Percentiles rank a stretch among this genome's conserved stretches.
These are phyloP conservation scores for Chaetomiaceae sp. DNA, from an alignment of 2,329 filamentous ascomycete genomes.

Conservation along the genomic window DNA sequence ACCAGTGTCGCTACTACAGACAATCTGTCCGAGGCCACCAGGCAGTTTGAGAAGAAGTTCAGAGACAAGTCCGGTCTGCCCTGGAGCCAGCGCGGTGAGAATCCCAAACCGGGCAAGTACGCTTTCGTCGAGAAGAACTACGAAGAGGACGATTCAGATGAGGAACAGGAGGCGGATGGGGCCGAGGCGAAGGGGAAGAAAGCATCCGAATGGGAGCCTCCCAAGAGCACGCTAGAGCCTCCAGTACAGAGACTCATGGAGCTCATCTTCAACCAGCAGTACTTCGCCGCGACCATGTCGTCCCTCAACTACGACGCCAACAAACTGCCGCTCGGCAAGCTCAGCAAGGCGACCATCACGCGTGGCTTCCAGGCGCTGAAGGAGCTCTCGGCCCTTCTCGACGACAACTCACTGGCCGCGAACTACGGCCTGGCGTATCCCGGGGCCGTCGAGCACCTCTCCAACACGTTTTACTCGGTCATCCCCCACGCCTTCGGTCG, in stretches of 20 bases:
- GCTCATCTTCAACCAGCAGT: constrained; percentile 75
- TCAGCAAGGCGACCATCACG: constrained; percentile 71
- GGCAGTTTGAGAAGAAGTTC: constrained; percentile 55
- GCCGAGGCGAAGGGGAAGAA: constrained; percentile 28
- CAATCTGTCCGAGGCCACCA: constrained; percentile 38
- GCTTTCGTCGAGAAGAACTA: constrained; percentile 77
- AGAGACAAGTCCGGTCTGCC: constrained; percentile 52
- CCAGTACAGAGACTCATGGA: constrained; percentile 64
- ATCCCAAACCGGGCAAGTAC: constrained; percentile 64
- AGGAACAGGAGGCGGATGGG: constrained; percentile 42
- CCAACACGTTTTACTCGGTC: constrained; percentile 71
- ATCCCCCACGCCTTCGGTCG: constrained; percentile 81
- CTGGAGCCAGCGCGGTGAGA: constrained; percentile 47
- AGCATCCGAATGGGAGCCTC: constrained; percentile 30
- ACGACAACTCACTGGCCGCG: constrained; percentile 43
- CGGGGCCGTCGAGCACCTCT: constrained; percentile 54
- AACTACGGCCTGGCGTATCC: constrained; percentile 35
- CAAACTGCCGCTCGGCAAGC: constrained; percentile 77
- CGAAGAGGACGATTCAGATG: constrained; percentile 62
- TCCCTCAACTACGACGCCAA: constrained; percentile 64
- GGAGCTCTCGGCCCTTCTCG: constrained; percentile 62
- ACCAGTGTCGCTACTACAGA: constrained; percentile 39
- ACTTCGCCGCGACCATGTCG: constrained; percentile 61
- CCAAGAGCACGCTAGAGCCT: constrained; percentile 51
- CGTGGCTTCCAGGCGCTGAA: constrained; percentile 73